Percentiles rank a stretch among this genome's conserved stretches.
Conservation (phyloP, 306 rosid species). For the Ochetophila trinervis region DNA sequence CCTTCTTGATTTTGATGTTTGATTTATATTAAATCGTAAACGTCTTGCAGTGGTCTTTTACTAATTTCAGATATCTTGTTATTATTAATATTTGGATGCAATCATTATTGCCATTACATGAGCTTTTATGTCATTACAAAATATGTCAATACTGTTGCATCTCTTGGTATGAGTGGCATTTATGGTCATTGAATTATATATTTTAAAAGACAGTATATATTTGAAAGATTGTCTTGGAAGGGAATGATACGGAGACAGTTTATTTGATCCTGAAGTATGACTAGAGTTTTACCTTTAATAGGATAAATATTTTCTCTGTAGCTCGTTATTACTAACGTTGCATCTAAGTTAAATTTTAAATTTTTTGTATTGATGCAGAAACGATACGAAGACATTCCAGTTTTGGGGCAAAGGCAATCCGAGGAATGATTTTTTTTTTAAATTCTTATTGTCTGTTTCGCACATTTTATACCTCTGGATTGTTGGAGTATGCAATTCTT, state of each 20-base stretch:
- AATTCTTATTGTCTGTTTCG: conserved; percentile 7
- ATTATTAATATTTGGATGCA: no score
- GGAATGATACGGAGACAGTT: background rate
- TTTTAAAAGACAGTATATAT: no score
- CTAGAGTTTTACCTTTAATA: background rate
- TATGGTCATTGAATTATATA: no score
- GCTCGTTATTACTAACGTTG: background rate
- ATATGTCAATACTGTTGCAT: no score
- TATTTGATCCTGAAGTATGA: background rate
- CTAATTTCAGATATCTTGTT: no score
- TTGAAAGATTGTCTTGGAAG: background rate
- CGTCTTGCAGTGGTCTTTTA: no score
- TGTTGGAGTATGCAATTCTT: conserved; percentile 36
- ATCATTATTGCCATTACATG: no score
- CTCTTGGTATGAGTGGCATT: no score
- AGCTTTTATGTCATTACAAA: no score
- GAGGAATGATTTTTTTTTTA: conserved; percentile 36
- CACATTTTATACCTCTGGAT: conserved; percentile 29
- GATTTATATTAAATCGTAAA: no score
- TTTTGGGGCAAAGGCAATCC: conserved; percentile 52
- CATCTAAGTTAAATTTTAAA: background rate
- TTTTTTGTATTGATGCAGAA: conserved; percentile 36
- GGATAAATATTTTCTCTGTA: background rate
- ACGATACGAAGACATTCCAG: conserved; percentile 58
- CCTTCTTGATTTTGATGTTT: no score